A percentile compares a stretch with the other conserved stretches of the same genome.
Conservation (phyloP, 202 grass and related monocot species). For the Cymbopogon flexuosus region DNA sequence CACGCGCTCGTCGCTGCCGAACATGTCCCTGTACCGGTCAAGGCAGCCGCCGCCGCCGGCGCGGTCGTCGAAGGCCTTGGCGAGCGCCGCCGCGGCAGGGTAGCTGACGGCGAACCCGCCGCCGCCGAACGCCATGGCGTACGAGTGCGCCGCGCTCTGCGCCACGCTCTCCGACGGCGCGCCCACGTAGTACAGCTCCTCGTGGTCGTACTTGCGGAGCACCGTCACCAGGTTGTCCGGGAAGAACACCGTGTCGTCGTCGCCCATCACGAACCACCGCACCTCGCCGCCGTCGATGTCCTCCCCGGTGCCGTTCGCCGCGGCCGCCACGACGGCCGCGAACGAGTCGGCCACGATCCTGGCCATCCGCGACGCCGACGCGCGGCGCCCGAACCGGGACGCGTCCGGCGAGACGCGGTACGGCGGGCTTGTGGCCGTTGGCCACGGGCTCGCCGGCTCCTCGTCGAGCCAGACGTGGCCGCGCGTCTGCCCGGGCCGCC, state of each 20-base stretch:
- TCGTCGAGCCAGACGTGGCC: slow-evolving; percentile 72
- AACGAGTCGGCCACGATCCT: slow-evolving; percentile 67
- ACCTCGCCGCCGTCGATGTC: background rate
- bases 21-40: slow-evolving; percentile 49
- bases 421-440: slow-evolving; percentile 45
- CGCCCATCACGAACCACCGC: slow-evolving; percentile 88
- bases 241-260: slow-evolving; percentile 97
- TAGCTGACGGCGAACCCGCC: slow-evolving; percentile 70
- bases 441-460: slow-evolving; percentile 30
- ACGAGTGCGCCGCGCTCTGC: slow-evolving; percentile 77
- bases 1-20: slow-evolving; percentile 69
- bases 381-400: slow-evolving; percentile 61
- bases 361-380: slow-evolving; percentile 61
- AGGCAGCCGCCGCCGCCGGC: slow-evolving; percentile 28
- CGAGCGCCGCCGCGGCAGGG: slow-evolving; percentile 58
- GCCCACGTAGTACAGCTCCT: slow-evolving; percentile 86
- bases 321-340: slow-evolving; percentile 5
- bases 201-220: slow-evolving; percentile 83
- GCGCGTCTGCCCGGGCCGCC: slow-evolving; percentile 51
- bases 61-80: slow-evolving; percentile 49
- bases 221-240: slow-evolving; percentile 64
- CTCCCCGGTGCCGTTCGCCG: background rate
- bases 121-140: slow-evolving; percentile 74
- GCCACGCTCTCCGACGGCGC: slow-evolving; percentile 90
- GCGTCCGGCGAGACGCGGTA: slow-evolving; percentile 64